phyloP scores from a whole-genome alignment of 495 filamentous ascomycete species.

The Penicillium parvum region DNA sequence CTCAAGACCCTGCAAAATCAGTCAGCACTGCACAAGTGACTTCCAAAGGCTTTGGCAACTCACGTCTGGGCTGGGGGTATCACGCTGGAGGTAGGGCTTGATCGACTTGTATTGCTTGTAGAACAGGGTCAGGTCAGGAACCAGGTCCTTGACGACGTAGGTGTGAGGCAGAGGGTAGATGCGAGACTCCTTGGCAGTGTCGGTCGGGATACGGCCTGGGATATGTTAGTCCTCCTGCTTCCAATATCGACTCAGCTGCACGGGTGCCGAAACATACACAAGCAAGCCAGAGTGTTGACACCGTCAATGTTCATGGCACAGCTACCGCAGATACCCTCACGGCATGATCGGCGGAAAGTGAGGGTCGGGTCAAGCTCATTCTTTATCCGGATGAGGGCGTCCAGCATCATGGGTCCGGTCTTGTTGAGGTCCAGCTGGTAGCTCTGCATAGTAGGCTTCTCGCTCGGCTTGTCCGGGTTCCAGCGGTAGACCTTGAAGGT shows the following conservation, averaged over 20 bases:
- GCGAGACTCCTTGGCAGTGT: slow-evolving; percentile 74
- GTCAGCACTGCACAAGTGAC: background rate
- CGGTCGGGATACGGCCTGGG: slow-evolving; percentile 86
- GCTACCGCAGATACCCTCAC: slow-evolving; percentile 96
- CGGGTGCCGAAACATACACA: slow-evolving; percentile 66
- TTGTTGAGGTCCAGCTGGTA: slow-evolving; percentile 95
- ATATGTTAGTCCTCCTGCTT: background rate
- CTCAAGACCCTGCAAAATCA: slow-evolving; percentile 64
- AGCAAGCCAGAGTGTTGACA: slow-evolving; percentile 90
- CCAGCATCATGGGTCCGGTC: slow-evolving; percentile 97
- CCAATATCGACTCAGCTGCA: no score
- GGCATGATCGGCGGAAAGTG: slow-evolving; percentile 90
- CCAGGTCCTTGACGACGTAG: slow-evolving; percentile 98
- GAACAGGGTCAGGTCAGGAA: slow-evolving; percentile 95
- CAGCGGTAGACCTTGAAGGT: slow-evolving; percentile 99
- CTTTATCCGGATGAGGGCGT: slow-evolving; percentile 96
- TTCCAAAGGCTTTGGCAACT: slow-evolving; percentile 21
- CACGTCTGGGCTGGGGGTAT: slow-evolving; percentile 72
- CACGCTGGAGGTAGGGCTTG: slow-evolving; percentile 93
- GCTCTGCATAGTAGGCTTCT: slow-evolving; percentile 92
- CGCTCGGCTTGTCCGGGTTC: slow-evolving; percentile 85
- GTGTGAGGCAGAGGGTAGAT: slow-evolving; percentile 98
- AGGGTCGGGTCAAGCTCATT: slow-evolving; percentile 96
- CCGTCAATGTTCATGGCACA: slow-evolving; percentile 99
- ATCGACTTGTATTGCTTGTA: slow-evolving; percentile 99